Base-by-base conservation (phyloP, 257 asterid genomes). In the Jaltomata sinuosa region DNA sequence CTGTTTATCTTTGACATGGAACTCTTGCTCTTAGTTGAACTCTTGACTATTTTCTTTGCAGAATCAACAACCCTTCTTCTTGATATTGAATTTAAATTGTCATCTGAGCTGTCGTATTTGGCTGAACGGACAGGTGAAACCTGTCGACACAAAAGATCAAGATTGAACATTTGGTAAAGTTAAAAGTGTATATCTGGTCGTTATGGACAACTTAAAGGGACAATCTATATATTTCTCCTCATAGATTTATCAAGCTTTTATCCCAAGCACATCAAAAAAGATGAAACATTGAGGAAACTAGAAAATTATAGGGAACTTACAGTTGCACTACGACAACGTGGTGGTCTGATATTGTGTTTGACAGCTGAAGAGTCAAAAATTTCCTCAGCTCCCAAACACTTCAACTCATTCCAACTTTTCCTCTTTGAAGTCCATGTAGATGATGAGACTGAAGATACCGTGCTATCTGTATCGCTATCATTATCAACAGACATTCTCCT, bases 351-450 rank as follows among this genome's bases (percentile, higher is more conserved):
- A 59, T 90, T 91, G 1, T 87, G 87, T 81, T 90, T 93, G 45
- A 54, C 85, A 74, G 79, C 89, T 1, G 95, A 90, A 62, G 97
- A 92, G 84, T 90, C 91, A 61, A 88, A 91, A 54, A 91, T 90
- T 50, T 91, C 92, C 81, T 91, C 89, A 3, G 85, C 89, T 38
- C 89, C 90, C 55, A 89, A 71, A 49, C 89, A 87, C n/a, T 93
- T 96, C 0, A 95, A 89, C 45, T 90, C 92, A 5, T 85, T 90
- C 98, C 98, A 94, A 91, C 97, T 93, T 84, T 93, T 88, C 83
- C 98, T 84, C 90, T 87, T 93, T 11, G 91, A 83, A 4, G 83
- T 54, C 14, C 62, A 79, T 6, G 79, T 54, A 5, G 82, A 76
- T 10, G 90, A 84, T 6, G 92, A 87, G 5, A 86, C 53, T 11